Base-by-base conservation (phyloP, 768 basidiomycete genomes). In the Coprinopsis strossmayeri region DNA sequence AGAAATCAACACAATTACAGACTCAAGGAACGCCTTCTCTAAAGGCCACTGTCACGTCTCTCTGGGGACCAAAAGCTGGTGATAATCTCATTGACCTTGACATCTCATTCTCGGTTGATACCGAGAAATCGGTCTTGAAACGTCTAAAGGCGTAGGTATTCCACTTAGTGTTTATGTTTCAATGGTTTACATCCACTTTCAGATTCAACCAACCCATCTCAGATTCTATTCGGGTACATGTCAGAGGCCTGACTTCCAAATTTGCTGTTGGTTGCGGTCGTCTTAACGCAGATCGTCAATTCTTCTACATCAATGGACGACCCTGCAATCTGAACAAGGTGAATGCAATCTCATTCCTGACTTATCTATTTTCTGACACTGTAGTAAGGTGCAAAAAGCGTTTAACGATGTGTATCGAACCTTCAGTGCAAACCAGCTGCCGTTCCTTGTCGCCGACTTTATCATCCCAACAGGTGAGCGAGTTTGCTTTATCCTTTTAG, bases 351-450 rank as follows among this genome's bases (percentile, higher is more conserved):
- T 1, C 17, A 11, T 41, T 21, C 7, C 32, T 23, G 15, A 25
- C 9, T 45, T 48, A 12, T 4, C 4, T 42, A 28, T 23, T 52
- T 17, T 24, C 21, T 24, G 24, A 34, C 32, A 44, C 34, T 28
- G 28, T 24, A 11, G n/a, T 18, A 54, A 91, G 88, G 70, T 94
- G 23, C 87, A 91, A 58, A 93, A 91, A 59, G 84, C 82, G 0
- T 78, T 96, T 67, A 96, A 96, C 59, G 95, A 99, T 56, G 81
- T 91, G 2, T 99, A 96, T 64, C 82, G 85, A 45, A 77, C 82
- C 0, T 95, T 94, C 70, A 77, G 75, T 51, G 68, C 68, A 1
- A 72, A 67, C 21, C 93, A 96, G 55, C 70, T 78, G 0, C 93
- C 95, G 0, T 82, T 95, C 54, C 72, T 94, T 25, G 64, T 97